These are phyloP conservation scores for Eustoma russellianum DNA, from an alignment of 257 asterid species.

Conservation along the genomic window DNA sequence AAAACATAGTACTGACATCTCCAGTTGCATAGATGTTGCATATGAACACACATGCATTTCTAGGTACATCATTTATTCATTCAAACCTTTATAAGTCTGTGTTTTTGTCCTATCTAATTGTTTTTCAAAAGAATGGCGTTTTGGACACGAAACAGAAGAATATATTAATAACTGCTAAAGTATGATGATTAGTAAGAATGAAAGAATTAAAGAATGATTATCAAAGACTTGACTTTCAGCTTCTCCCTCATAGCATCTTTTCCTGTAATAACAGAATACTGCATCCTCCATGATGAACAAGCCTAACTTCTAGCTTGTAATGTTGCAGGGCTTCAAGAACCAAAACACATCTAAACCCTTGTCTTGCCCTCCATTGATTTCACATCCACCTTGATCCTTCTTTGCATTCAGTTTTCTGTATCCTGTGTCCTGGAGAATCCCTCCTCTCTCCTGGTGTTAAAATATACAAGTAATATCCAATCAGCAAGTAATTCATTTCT, in stretches of 20 bases:
- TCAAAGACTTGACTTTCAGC: neutral
- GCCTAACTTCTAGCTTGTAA: slow-evolving; percentile 29
- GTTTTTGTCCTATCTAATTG: too few relatives aligned
- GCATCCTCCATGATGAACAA: too few relatives aligned
- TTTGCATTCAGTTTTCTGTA: slow-evolving; percentile 26
- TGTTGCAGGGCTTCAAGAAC: slow-evolving; percentile 95
- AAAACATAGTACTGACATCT: too few relatives aligned
- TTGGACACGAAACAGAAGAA: slow-evolving; percentile 1
- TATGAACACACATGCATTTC: too few relatives aligned
- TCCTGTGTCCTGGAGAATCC: slow-evolving; percentile 51
- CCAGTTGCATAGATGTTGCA: too few relatives aligned
- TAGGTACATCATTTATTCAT: too few relatives aligned
- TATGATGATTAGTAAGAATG: neutral
- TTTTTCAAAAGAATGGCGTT: too few relatives aligned
- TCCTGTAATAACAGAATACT: too few relatives aligned
- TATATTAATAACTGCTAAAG: neutral
- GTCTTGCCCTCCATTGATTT: slow-evolving; percentile 29
- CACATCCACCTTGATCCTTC: slow-evolving; percentile 16
- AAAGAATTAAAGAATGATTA: slow-evolving; percentile 37
- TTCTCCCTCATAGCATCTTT: too few relatives aligned
- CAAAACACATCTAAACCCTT: slow-evolving; percentile 84
- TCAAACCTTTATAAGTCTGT: too few relatives aligned
- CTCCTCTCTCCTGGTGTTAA: slow-evolving; percentile 58
- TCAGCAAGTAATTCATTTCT: too few relatives aligned
- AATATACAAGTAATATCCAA: too few relatives aligned